Percentiles rank a stretch among this genome's conserved stretches.
These are phyloP conservation scores for Dendrocalamus latiflorus DNA, from an alignment of 202 grass and related monocot species.

Conservation along the genomic window DNA sequence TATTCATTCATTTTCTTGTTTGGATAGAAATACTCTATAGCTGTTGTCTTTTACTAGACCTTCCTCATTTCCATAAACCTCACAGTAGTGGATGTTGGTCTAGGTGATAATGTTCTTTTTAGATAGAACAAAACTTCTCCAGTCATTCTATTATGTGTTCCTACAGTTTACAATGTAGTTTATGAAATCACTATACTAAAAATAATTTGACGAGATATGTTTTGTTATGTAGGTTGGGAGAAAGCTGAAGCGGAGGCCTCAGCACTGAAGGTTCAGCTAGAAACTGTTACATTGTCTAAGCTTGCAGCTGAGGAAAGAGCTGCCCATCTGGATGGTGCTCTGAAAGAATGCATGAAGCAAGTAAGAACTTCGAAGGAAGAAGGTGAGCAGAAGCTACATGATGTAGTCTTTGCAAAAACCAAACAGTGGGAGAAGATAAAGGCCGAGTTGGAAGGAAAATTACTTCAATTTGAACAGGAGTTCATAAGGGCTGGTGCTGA, in stretches of 20 bases:
- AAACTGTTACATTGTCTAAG: slow-evolving; percentile 86
- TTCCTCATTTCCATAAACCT: not conserved
- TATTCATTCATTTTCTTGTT: slow-evolving; percentile 13
- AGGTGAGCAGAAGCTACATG: slow-evolving; percentile 92
- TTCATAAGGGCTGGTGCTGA: slow-evolving; percentile 81
- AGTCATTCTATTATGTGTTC: not conserved
- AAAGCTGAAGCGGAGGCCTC: slow-evolving; percentile 98
- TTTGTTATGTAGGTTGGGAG: slow-evolving; percentile 79
- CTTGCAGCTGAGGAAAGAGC: slow-evolving; percentile 79
- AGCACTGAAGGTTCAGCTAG: slow-evolving; percentile 86
- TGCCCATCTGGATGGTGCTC: slow-evolving; percentile 88
- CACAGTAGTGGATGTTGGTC: not conserved
- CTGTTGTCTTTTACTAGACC: not conserved
- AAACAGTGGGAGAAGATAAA: slow-evolving; percentile 95
- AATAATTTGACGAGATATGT: slow-evolving; percentile 19
- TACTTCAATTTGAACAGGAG: slow-evolving; percentile 86
- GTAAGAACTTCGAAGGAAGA: slow-evolving; percentile 93
- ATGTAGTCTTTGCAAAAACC: slow-evolving; percentile 91
- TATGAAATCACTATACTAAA: slow-evolving; percentile 4
- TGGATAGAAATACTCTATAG: not conserved
- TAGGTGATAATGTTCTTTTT: not conserved
- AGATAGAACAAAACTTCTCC: not conserved
- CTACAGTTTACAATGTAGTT: not conserved
- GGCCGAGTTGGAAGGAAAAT: slow-evolving; percentile 73
- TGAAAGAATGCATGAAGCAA: slow-evolving; percentile 99